A percentile compares a stretch with the other conserved stretches of the same genome.
These are phyloP conservation scores for Leccinum disarticulatum DNA, from an alignment of 768 basidiomycete species.

Conservation along the genomic window DNA sequence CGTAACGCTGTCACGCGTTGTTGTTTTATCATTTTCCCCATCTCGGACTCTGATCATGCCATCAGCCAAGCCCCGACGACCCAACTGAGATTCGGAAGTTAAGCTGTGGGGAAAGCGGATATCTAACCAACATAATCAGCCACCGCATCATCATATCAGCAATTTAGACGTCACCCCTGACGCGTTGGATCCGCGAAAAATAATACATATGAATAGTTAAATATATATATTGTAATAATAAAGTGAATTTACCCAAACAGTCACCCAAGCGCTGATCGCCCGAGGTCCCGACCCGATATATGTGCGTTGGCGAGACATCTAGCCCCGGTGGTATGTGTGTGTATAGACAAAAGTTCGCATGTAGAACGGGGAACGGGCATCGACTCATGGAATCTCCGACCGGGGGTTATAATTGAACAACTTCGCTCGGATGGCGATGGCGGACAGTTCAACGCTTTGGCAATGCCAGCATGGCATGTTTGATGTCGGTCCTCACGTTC, in stretches of 20 bases:
- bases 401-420: not conserved
- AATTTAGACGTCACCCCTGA: slow-evolving; percentile 3
- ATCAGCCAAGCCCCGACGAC: not conserved
- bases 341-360: not conserved
- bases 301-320: not conserved
- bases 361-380: too few species aligned
- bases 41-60: slow-evolving; percentile 29
- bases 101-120: slow-evolving; percentile 19
- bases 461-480: not conserved
- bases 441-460: not conserved
- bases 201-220: not conserved
- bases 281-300: slow-evolving; percentile 21
- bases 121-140: not conserved
- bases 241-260: slow-evolving; percentile 7
- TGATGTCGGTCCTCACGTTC: not conserved
- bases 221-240: not conserved
- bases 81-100: not conserved
- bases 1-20: not conserved
- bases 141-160: not conserved
- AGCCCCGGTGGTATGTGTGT: not conserved
- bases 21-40: slow-evolving; percentile 5
- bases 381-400: not conserved
- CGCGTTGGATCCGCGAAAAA: not conserved
- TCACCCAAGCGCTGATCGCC: slow-evolving; percentile 13
- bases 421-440: not conserved